Evolutionary conservation across 2,329 filamentous ascomycete genomes (phyloP).

Genomic region (Trichoderma sp.): DNA sequence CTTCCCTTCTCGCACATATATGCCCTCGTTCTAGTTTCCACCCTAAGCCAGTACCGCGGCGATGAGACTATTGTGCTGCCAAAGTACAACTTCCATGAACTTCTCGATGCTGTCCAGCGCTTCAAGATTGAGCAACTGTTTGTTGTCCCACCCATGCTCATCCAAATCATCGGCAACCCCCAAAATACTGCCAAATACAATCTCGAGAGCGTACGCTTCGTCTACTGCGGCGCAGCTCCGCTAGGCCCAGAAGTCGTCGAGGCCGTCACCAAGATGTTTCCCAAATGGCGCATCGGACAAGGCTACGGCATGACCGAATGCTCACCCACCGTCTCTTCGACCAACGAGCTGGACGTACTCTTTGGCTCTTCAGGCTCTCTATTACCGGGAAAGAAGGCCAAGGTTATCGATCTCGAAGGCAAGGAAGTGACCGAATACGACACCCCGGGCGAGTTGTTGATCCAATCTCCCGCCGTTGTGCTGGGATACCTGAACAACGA

Average conservation of each 20-base stretch:
- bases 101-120: slow-evolving; percentile 62
- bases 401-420: slow-evolving; percentile 65
- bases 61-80: slow-evolving; percentile 71
- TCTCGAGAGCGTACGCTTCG: slow-evolving; percentile 59
- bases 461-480: slow-evolving; percentile 73
- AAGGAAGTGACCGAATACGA: slow-evolving; percentile 67
- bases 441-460: slow-evolving; percentile 74
- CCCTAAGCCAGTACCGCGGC: slow-evolving; percentile 65
- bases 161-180: slow-evolving; percentile 66
- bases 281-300: slow-evolving; percentile 65
- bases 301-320: slow-evolving; percentile 79
- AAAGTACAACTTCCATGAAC: slow-evolving; percentile 70
- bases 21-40: slow-evolving; percentile 67
- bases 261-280: slow-evolving; percentile 60
- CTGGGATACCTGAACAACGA: slow-evolving; percentile 86
- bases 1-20: slow-evolving; percentile 83
- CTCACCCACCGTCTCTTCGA: slow-evolving; percentile 62
- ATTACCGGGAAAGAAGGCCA: slow-evolving; percentile 60
- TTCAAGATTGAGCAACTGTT: slow-evolving; percentile 67
- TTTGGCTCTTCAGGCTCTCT: slow-evolving; percentile 68
- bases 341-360: slow-evolving; percentile 57
- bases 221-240: slow-evolving; percentile 75
- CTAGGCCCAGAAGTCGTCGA: slow-evolving; percentile 67
- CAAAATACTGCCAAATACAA: slow-evolving; percentile 62
- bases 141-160: slow-evolving; percentile 76